These are phyloP conservation scores for Pseudogymnoascus sp. DNA, from an alignment of 2,329 filamentous ascomycete species.

Conservation along the genomic window DNA sequence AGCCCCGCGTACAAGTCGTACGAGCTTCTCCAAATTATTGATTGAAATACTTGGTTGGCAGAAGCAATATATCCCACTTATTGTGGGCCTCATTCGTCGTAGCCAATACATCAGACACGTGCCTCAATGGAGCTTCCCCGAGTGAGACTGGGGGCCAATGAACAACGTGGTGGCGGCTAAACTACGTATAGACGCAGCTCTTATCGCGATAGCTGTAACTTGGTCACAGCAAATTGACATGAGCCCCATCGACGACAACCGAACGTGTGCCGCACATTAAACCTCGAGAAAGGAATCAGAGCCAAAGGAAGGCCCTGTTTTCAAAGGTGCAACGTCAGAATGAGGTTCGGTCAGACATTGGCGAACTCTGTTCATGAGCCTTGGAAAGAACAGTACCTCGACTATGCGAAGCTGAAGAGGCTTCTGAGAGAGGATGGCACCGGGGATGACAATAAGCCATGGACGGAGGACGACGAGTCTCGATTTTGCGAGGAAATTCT, in stretches of 20 bases:
- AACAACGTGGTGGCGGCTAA: constrained; percentile 6
- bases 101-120: constrained; percentile 8
- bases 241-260: not conserved
- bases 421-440: constrained; percentile 69
- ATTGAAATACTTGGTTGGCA: not conserved
- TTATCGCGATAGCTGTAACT: constrained; percentile 1
- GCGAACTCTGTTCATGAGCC: constrained; percentile 70
- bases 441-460: constrained; percentile 51
- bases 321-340: constrained; percentile 33
- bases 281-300: not conserved
- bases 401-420: constrained; percentile 87
- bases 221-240: not conserved
- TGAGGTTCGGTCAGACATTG: constrained; percentile 92
- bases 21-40: not conserved
- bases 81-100: not conserved
- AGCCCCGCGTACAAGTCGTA: not conserved
- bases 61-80: not conserved
- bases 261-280: not conserved
- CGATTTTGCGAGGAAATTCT: constrained; percentile 91
- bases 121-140: not conserved
- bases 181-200: not conserved
- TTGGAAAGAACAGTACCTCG: constrained; percentile 91
- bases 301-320: not conserved
- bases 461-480: constrained; percentile 92
- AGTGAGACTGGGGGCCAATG: not conserved